Evolutionary conservation across 345 rosid species (phyloP), one percentile per base, ranked within the genome.

Genomic region (Hirschfeldia incana): DNA sequence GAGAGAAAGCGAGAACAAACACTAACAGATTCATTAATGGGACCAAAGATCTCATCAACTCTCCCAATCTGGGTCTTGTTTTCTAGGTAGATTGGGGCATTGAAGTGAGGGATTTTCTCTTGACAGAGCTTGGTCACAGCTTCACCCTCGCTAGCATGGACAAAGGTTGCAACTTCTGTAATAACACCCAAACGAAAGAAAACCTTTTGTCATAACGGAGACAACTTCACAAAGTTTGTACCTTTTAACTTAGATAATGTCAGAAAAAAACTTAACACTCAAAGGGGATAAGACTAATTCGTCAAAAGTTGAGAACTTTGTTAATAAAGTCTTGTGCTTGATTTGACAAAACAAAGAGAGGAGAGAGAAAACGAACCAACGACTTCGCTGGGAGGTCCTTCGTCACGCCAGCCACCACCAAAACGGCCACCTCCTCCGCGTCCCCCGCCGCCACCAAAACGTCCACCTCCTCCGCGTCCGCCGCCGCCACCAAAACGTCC

Each of bases 11-110:
- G 37, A 49, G 29, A 32, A 1, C 83, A 89, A 57, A 92, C 89
- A 51, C 94, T 84, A 75, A 90, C 98, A 72, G 97, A 90, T 80
- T 94, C 98, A 62, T 94, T 94, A 67, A 94, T 93, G 39, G 96
- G 97, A 39, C 99, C 98, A 49, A 93, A 94, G 65, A 94, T 94
- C 79, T 94, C 99, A 70, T 94, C 98, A 32, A 94, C 98, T 80
- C 84, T 91, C 60, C 98, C 98, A 42, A 95, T 95, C 84, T 88
- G 93, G 7, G 96, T 93, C 89, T 85, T 95, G 84, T 95, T 95
- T 76, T 90, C 85, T 69, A 95, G 87, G 83, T 85, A 95, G 78
- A 94, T 91, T n/a, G 92, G 89, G 59, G 97, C 98, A 86, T 95
- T 95, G 70, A 93, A 93, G 75, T 53, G 83, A 1, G 99, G 99